Evolutionary conservation across 2,329 filamentous ascomycete species (phyloP), one percentile per base, ranked within the genome.

Genomic region (Beauveria australis): DNA sequence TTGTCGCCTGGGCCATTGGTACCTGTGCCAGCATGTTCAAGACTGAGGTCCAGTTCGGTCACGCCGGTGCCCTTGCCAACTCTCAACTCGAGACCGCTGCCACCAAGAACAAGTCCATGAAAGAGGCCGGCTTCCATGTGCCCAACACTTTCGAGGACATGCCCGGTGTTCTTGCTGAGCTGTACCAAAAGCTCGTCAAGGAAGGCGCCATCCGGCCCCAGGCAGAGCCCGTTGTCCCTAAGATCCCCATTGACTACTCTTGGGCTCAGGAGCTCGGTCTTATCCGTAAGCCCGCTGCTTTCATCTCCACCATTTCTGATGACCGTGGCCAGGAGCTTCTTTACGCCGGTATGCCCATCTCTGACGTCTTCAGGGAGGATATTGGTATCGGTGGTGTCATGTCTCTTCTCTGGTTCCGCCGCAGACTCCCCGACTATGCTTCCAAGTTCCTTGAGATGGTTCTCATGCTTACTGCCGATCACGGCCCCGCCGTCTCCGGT

Each of bases 371-470:
- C 89, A 90, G 80, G 77, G 94, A 99, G 83, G 92, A 97, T 70
- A 97, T 99, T 71, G 94, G 94, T 70, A 97, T 99, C 70, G 94
- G 94, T 76, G 94, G 94, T 89, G 94, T 99, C 80, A 99, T 99
- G 94, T 97, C 94, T 63, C 87, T 99, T 62, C 84, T 99, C 70
- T 99, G 94, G 94, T 99, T 99, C 92, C 93, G 94, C 73, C 92
- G 94, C 78, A 90, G 94, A 74, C 89, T 99, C 65, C 94, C 94
- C 65, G 82, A 89, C 73, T 97, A 97, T 76, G 94, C 94, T 72
- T 95, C 91, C 84, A 96, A 96, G 81, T 99, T 99, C 85, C 81
- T 99, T 69, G 94, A 99, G 84, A 99, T 99, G 94, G 94, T 99
- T 67, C 93, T 99, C 76, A 99, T 99, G 94, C 87, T 99, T 73